Evolutionary conservation across 345 rosid species (phyloP), one percentile per base, ranked within the genome.

Genomic region (Eucalyptus regnans): DNA sequence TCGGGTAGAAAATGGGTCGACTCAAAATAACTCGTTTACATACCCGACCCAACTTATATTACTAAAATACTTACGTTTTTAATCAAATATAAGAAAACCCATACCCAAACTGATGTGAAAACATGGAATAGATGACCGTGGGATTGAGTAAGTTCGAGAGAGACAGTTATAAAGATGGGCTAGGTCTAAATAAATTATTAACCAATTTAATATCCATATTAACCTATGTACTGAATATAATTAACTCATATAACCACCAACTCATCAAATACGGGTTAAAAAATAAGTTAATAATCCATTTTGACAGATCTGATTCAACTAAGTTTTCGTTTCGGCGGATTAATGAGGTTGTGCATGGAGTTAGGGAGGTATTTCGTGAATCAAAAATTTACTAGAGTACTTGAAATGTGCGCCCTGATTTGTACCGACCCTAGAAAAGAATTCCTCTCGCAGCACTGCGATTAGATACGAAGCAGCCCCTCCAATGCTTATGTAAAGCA

Each of bases 121-220:
- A 25, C 6, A 56, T 22, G 1, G 29, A 56, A 10, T 23, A 0
- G 6, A 22, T 25, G 29, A 56, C 6, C 1, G 0, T 1, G 0
- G 23, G 29, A 23, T 56, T 25, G 12, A 56, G 62, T 23, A 23
- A 23, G 29, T 6, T 22, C 4, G 2, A 56, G 8, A 20, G 62
- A 56, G 23, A 56, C 1, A 9, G 2, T 56, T 25, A 23, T 56
- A 56, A 22, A 23, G 1, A 9, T 56, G 29, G 6, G 1, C 4
- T 23, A 6, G 6, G 29, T 8, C 11, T 56, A 56, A 56, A 20
- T 56, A 56, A 56, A 23, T 0, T 23, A 20, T 56, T 22, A 23
- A 56, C 8, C 20, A 4, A 56, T 56, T 56, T 56, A 56, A 56
- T 56, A 23, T 9, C 1, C 6, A 56, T 56, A 22, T 56, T 23